A percentile compares a stretch with the other conserved stretches of the same genome.
Conservation (phyloP, 495 filamentous ascomycete species). For the Penicillium parvum region DNA sequence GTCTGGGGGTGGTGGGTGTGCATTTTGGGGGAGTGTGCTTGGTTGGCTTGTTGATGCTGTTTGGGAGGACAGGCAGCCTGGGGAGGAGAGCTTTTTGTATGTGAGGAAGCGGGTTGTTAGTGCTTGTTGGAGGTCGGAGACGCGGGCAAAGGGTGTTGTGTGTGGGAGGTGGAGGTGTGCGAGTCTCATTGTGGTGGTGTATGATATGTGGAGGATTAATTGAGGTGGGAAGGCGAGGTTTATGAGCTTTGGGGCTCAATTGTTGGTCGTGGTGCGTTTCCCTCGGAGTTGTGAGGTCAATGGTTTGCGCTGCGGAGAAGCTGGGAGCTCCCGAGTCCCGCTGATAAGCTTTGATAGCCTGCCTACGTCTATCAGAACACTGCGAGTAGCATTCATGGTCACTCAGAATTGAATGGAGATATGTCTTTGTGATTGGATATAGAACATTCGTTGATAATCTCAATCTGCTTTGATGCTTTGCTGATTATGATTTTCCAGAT, state of each 20-base stretch:
- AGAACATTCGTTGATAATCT: too few relatives aligned
- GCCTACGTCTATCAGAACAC: too few relatives aligned
- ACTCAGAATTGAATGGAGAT: too few relatives aligned
- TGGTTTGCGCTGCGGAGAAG: slow-evolving; percentile 24
- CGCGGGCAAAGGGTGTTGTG: slow-evolving; percentile 46
- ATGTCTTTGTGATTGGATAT: too few relatives aligned
- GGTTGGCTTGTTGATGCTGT: neutral
- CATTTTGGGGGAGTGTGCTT: slow-evolving; percentile 5
- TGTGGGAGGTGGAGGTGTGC: slow-evolving; percentile 67
- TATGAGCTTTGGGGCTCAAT: slow-evolving; percentile 1
- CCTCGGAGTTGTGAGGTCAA: slow-evolving; percentile 18
- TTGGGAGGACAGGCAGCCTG: slow-evolving; percentile 23
- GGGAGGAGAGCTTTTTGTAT: slow-evolving; percentile 36
- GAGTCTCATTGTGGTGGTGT: slow-evolving; percentile 40
- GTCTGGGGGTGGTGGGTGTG: slow-evolving; percentile 47
- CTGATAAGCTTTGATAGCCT: slow-evolving; percentile 16
- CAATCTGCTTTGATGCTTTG: too few relatives aligned
- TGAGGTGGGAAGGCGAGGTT: neutral
- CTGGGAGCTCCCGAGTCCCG: slow-evolving; percentile 17
- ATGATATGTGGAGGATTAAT: neutral
- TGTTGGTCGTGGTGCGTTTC: slow-evolving; percentile 9
- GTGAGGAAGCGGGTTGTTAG: slow-evolving; percentile 45
- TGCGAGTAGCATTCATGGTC: too few relatives aligned
- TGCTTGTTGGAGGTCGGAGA: slow-evolving; percentile 46
- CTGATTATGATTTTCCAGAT: neutral